These are phyloP conservation scores for Aspergillus coremiiformis DNA, from an alignment of 495 filamentous ascomycete species.

Conservation along the genomic window DNA sequence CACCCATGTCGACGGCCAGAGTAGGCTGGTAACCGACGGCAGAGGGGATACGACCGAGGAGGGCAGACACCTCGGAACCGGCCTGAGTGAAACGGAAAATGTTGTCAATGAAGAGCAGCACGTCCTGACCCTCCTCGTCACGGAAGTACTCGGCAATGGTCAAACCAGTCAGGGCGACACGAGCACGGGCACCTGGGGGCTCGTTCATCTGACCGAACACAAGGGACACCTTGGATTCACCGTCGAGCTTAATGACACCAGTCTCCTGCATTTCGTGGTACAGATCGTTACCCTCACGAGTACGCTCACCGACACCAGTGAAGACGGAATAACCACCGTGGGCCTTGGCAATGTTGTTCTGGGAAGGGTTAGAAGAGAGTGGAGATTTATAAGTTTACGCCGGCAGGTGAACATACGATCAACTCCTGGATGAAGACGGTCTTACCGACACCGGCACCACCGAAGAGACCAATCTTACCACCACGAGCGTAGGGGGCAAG, in stretches of 20 bases:
- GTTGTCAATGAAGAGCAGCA: conserved; percentile 99
- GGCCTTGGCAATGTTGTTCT: conserved; percentile 99
- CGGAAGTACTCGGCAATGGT: conserved; percentile 96
- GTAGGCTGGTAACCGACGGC: conserved; percentile 99
- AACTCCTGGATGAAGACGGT: conserved; percentile 99
- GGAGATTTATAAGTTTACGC: neutral
- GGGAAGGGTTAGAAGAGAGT: conserved; percentile 7
- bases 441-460: conserved; percentile 99
- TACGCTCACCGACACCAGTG: conserved; percentile 99
- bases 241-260: conserved; percentile 96
- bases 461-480: conserved; percentile 99
- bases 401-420: conserved; percentile 52
- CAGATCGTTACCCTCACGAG: conserved; percentile 99
- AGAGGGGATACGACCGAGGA: conserved; percentile 99
- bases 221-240: conserved; percentile 98
- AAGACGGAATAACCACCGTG: conserved; percentile 99
- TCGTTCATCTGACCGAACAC: conserved; percentile 99
- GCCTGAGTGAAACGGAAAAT: conserved; percentile 99
- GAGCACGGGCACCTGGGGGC: conserved; percentile 97
- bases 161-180: conserved; percentile 92
- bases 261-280: conserved; percentile 99
- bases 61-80: conserved; percentile 99
- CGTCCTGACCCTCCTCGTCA: conserved; percentile 96
- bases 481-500: conserved; percentile 98
- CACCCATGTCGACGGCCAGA: conserved; percentile 99